Evolutionary conservation across 805 yeast genomes (phyloP), one percentile per base, ranked within the genome.

Genomic region (Zygoascus flipseniorum): DNA sequence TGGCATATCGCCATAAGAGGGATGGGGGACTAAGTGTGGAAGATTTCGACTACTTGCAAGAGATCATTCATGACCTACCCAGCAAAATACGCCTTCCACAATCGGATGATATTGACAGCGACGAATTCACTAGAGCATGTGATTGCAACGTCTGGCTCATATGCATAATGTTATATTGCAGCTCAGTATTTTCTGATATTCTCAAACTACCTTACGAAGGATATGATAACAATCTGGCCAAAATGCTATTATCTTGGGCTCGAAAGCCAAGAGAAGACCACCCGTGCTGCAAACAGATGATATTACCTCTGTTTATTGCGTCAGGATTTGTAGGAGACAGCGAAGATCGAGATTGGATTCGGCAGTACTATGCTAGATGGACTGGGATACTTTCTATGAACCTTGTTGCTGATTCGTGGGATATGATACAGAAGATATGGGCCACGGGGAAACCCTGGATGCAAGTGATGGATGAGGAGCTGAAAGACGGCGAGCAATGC

Each of bases 221-320:
- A 9, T 44, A 44, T 28, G 2, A 11, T 10, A n/a, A 44, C 10
- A n/a, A 44, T 26, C 31, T 44, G 18, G 47, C 31, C 11, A 44
- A 44, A 28, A 19, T 44, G 31, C 20, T 44, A 6, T 14, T 44
- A 5, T 18, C 31, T 9, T 44, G 47, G 47, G 47, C 47, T 14
- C 31, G 32, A n/a, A 44, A 44, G 31, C 47, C 47, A 9, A 44
- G 31, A 19, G 31, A 19, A 9, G 16, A 19, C 14, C 20, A 44
- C 16, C 47, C 47, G 16, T 44, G 47, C 32, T 44, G 47, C 31
- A 44, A 44, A 10, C 47, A 44, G 47, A 44, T 44, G 47, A 26
- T 26, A 11, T 11, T 44, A 14, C 47, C 47, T 10, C 14, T 44
- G 5, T 44, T 44, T 23, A 44, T 44, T 19, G 47, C 47, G 4